phyloP scores from a whole-genome alignment of 2,329 filamentous ascomycete genomes.

The Blastomyces parvus region DNA sequence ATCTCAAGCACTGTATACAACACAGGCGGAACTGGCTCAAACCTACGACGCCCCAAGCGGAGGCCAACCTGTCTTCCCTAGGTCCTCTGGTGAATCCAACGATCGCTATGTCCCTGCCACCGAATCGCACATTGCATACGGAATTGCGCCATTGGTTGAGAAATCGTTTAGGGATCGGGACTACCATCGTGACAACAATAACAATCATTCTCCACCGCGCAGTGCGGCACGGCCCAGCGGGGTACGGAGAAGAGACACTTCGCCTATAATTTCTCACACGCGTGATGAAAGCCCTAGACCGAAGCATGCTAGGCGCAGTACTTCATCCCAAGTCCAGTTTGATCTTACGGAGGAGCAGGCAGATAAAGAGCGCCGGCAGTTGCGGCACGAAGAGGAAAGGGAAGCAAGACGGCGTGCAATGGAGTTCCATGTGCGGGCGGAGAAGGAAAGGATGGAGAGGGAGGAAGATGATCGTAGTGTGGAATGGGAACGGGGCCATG shows the following conservation, averaged over 20 bases:
- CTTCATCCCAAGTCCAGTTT: constrained; percentile 44
- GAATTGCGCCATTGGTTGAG: not conserved
- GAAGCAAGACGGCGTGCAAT: constrained; percentile 12
- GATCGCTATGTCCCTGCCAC: not conserved
- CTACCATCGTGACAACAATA: constrained; percentile 2
- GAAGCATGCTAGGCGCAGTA: constrained; percentile 24
- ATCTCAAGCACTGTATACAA: constrained; percentile 54
- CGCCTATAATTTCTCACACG: constrained; percentile 34
- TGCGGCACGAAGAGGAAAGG: constrained; percentile 16
- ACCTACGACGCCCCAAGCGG: constrained; percentile 35
- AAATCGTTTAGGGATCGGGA: not conserved
- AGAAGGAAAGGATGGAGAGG: constrained; percentile 5
- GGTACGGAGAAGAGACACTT: constrained; percentile 39
- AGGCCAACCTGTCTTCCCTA: constrained; percentile 32
- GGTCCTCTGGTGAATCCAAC: constrained; percentile 1
- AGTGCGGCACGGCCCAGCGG: constrained; percentile 19
- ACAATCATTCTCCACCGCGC: constrained; percentile 3
- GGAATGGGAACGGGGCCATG: constrained; percentile 5
- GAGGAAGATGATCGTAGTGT: not conserved
- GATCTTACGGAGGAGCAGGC: constrained; percentile 49
- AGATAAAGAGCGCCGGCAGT: constrained; percentile 36
- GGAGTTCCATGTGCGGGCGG: constrained; percentile 2
- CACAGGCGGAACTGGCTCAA: constrained; percentile 18
- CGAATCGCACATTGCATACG: not conserved
- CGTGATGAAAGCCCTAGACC: constrained; percentile 18